These are phyloP conservation scores for Atkinsonella hypoxylon DNA, from an alignment of 2,329 filamentous ascomycete genomes.

Conservation along the genomic window DNA sequence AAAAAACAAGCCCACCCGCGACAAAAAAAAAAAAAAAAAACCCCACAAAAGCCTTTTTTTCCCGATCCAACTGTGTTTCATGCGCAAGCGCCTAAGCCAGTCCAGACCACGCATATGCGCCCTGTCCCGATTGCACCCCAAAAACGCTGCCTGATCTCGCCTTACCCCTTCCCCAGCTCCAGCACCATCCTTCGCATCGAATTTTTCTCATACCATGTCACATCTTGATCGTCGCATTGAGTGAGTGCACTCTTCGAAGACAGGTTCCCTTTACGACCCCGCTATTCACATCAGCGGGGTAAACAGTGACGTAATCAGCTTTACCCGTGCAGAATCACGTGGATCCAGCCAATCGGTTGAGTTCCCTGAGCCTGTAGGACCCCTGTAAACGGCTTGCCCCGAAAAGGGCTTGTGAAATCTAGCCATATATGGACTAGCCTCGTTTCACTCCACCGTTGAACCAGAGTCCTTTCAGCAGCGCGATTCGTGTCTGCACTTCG, in stretches of 20 bases:
- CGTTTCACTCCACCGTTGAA: not conserved
- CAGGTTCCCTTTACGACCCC: not conserved
- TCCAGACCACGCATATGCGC: no score
- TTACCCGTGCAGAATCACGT: conserved; percentile 5
- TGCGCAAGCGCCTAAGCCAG: not conserved
- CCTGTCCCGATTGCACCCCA: no score
- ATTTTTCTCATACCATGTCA: not conserved
- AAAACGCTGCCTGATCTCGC: no score
- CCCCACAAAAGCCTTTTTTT: no score
- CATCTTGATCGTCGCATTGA: not conserved
- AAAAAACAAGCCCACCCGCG: not conserved
- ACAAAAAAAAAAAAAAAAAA: no score
- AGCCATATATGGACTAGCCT: not conserved
- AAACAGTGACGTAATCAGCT: not conserved
- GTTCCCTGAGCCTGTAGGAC: not conserved
- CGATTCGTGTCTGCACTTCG: no score
- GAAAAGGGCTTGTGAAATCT: not conserved
- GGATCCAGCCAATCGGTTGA: conserved; percentile 7
- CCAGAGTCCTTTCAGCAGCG: not conserved
- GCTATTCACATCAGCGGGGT: not conserved
- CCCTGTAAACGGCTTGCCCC: conserved; percentile 8
- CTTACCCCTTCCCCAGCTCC: no score
- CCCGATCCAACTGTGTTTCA: not conserved
- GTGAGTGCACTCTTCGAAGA: no score
- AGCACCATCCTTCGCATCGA: no score